Conservation (phyloP, 1,284 basidiomycete species). For the Austroboletus niveus region DNA sequence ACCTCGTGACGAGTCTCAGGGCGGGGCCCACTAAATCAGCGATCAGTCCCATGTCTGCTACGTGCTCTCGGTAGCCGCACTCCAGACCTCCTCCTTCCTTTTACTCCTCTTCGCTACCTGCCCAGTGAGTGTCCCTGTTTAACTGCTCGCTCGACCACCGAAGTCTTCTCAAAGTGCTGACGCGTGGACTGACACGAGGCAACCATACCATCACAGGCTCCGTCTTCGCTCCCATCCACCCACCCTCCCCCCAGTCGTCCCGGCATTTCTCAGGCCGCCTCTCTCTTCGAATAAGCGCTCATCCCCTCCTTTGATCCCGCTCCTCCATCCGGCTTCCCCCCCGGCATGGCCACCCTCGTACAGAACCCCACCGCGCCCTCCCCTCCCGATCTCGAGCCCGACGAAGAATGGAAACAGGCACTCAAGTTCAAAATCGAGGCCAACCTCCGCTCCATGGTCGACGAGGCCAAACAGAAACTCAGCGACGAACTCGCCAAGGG, state of each 20-base stretch:
- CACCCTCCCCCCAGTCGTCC: slow-evolving; percentile 7
- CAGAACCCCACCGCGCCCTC: slow-evolving; percentile 19
- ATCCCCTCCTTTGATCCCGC: slow-evolving; percentile 3
- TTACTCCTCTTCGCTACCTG: neutral
- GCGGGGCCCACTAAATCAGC: slow-evolving; percentile 1
- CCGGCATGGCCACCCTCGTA: slow-evolving; percentile 35
- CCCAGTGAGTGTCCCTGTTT: neutral
- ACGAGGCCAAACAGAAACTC: slow-evolving; percentile 46
- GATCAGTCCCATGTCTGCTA: slow-evolving; percentile 14
- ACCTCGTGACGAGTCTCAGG: slow-evolving; percentile 9
- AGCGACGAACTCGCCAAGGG: slow-evolving; percentile 37
- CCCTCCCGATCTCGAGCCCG: slow-evolving; percentile 45
- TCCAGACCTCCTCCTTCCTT: neutral
- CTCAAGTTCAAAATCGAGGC: slow-evolving; percentile 45
- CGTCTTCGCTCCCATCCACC: slow-evolving; percentile 10
- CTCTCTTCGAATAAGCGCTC: slow-evolving; percentile 6
- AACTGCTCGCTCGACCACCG: too few species aligned
- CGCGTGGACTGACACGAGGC: slow-evolving; percentile 44
- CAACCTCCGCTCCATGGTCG: slow-evolving; percentile 43
- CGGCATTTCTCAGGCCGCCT: slow-evolving; percentile 3
- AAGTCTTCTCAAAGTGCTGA: neutral
- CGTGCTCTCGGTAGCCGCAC: neutral
- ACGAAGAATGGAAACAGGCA: slow-evolving; percentile 50
- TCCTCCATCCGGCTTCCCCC: slow-evolving; percentile 7
- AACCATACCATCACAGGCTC: slow-evolving; percentile 31